Conservation (phyloP, 2,329 filamentous ascomycete species). For the Lecanicillium sp. region DNA sequence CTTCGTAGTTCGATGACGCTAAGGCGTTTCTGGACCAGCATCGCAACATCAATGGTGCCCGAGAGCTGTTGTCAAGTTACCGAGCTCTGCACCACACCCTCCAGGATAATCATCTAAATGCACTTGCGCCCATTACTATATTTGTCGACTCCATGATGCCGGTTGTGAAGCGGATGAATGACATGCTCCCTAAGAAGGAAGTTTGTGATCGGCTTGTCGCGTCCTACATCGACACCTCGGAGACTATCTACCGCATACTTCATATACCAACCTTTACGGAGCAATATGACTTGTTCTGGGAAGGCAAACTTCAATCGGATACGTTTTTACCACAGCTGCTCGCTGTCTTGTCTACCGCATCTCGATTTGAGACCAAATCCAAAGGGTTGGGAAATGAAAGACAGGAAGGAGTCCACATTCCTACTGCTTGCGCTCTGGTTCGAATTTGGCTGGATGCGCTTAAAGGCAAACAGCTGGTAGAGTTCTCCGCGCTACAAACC, state of each 20-base stretch:
- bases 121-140: constrained; percentile 42
- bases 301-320: constrained; percentile 35
- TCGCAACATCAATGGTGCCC: constrained; percentile 29
- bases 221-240: constrained; percentile 40
- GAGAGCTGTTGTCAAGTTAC: constrained; percentile 35
- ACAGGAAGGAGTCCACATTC: constrained; percentile 46
- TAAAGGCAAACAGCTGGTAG: constrained; percentile 42
- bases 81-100: constrained; percentile 38
- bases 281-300: constrained; percentile 45
- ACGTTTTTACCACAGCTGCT: constrained; percentile 46
- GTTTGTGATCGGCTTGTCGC: constrained; percentile 43
- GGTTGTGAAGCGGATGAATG: constrained; percentile 47
- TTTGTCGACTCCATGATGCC: constrained; percentile 53
- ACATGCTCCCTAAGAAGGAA: constrained; percentile 41
- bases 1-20: constrained; percentile 43
- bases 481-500: constrained; percentile 44
- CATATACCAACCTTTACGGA: constrained; percentile 43
- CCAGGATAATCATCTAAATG: constrained; percentile 37
- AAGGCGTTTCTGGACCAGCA: constrained; percentile 39
- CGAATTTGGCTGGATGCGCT: constrained; percentile 44
- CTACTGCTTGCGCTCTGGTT: constrained; percentile 47
- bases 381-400: constrained; percentile 42
- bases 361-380: constrained; percentile 42
- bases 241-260: constrained; percentile 44
- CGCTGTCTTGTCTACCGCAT: constrained; percentile 43